These are phyloP conservation scores for Clonostachys byssicola DNA, from an alignment of 2,329 filamentous ascomycete species.

Conservation along the genomic window DNA sequence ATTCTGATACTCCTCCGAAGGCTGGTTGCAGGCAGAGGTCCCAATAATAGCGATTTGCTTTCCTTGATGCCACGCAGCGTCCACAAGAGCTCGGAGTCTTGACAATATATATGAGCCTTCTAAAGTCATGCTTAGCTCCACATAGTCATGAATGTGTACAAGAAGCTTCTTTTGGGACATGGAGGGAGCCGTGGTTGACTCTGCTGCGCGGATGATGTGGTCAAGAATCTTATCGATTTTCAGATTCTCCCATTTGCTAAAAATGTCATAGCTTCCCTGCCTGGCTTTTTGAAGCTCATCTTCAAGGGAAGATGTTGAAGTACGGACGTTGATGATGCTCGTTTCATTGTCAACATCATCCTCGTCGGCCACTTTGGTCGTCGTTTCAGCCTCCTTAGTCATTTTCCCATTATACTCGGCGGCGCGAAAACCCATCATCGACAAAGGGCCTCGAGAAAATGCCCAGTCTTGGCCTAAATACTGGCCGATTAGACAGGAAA, in stretches of 20 bases:
- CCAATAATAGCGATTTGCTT: conserved; percentile 74
- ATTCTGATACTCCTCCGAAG: conserved; percentile 32
- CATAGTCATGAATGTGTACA: conserved; percentile 76
- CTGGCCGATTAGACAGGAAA: conserved; percentile 65
- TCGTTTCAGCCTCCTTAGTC: conserved; percentile 38
- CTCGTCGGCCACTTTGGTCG: conserved; percentile 19
- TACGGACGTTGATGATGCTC: conserved; percentile 18
- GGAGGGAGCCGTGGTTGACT: conserved; percentile 4
- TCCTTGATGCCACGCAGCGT: conserved; percentile 67
- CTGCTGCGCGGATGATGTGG: conserved; percentile 34
- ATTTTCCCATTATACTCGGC: conserved; percentile 50
- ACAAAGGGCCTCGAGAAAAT: conserved; percentile 40
- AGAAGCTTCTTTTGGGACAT: conserved; percentile 49
- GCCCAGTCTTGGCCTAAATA: conserved; percentile 63
- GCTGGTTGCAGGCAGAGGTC: conserved; percentile 59
- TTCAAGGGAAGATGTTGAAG: conserved; percentile 15
- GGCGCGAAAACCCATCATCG: conserved; percentile 52
- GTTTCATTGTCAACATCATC: conserved; percentile 27
- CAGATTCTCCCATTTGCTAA: conserved; percentile 53
- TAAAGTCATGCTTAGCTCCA: conserved; percentile 66
- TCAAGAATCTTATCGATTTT: conserved; percentile 57
- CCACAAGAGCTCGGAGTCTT: conserved; percentile 67
- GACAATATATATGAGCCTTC: conserved; percentile 67
- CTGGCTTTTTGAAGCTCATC: conserved; percentile 39
- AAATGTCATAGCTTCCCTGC: conserved; percentile 27